A percentile compares a stretch with the other conserved stretches of the same genome.
Conservation (phyloP, 345 rosid species). For the Camelina laxa region DNA sequence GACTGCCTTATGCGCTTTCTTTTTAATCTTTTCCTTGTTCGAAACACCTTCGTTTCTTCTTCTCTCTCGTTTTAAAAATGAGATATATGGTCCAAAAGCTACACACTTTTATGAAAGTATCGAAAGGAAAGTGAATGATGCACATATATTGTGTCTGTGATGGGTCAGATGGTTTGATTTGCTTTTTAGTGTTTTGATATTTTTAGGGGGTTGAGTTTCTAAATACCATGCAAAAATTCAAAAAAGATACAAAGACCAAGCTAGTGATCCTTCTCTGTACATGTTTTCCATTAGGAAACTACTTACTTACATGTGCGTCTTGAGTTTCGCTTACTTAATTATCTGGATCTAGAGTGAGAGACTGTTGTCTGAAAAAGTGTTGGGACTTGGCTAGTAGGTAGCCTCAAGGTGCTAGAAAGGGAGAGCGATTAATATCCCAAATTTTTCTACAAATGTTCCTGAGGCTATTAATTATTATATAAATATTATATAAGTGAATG, state of each 20-base stretch:
- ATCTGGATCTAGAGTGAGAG: conserved; percentile 30
- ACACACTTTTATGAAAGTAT: conserved; percentile 44
- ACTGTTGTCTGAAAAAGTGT: conserved; percentile 36
- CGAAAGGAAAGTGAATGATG: conserved; percentile 37
- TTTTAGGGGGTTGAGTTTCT: conserved; percentile 12
- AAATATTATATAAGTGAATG: conserved; percentile 38
- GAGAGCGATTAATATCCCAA: conserved; percentile 24
- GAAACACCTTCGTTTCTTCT: conserved; percentile 38
- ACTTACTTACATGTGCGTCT: conserved; percentile 24
- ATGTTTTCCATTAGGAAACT: conserved; percentile 10
- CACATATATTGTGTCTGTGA: conserved; percentile 31
- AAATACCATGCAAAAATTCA: conserved; percentile 25
- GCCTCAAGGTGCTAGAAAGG: conserved; percentile 35
- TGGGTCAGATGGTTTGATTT: conserved; percentile 43
- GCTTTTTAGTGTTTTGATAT: conserved; percentile 32
- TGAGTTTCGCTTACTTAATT: conserved; percentile 32
- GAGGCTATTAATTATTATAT: conserved; percentile 23
- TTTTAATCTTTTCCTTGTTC: conserved; percentile 43
- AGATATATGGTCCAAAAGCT: conserved; percentile 46
- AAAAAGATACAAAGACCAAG: conserved; percentile 15
- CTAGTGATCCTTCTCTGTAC: conserved; percentile 25
- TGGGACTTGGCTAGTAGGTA: conserved; percentile 37
- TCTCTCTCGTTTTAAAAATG: conserved; percentile 35
- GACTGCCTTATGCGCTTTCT: conserved; percentile 42
- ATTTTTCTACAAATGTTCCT: conserved; percentile 21